Evolutionary conservation across 257 asterid genomes (phyloP), one percentile per base, ranked within the genome.

Genomic region (Penstemon davidsonii): DNA sequence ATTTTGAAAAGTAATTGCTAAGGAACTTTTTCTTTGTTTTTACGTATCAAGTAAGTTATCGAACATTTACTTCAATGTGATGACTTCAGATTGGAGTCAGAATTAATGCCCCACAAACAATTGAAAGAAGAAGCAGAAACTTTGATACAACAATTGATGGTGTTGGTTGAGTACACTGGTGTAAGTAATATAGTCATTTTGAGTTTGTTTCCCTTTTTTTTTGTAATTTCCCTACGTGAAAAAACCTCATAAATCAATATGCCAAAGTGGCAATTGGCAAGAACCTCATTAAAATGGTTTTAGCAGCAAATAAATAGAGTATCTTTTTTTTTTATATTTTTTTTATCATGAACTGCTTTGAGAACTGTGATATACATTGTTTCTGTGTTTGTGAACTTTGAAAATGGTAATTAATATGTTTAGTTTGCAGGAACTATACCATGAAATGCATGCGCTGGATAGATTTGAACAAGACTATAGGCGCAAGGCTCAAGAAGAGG

Each of bases 371-470:
- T 25, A 25, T 25, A 25, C 33, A 25, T 25, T 25, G 33, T 25
- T 25, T 25, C 33, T 25, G 33, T 1, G 33, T 25, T 25, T 25
- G 33, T 25, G 33, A 25, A 25, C 33, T 25, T 25, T 25, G 33
- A 25, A 25, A 25, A 25, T 25, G 33, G 33, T 25, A 25, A 2
- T 25, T 25, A 25, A 25, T 68, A 64, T 69, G 60, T 37, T 73
- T 79, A 68, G 70, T 56, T 69, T 84, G 70, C 83, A 90, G 97
- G 99, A 93, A 78, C 81, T 90, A 58, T 93, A 93, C 83, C 97
- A 93, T 83, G 97, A 93, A 82, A 72, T 87, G 89, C 99, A 90
- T 73, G 91, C 97, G 15, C 73, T 93, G 66, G 99, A 93, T 80
- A 88, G 95, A 82, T 85, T 93, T 69, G 97, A 92, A 76, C 97